A percentile compares a stretch with the other conserved stretches of the same genome.
Conservation (phyloP, 306 rosid genomes). For the Castanea mollissima region DNA sequence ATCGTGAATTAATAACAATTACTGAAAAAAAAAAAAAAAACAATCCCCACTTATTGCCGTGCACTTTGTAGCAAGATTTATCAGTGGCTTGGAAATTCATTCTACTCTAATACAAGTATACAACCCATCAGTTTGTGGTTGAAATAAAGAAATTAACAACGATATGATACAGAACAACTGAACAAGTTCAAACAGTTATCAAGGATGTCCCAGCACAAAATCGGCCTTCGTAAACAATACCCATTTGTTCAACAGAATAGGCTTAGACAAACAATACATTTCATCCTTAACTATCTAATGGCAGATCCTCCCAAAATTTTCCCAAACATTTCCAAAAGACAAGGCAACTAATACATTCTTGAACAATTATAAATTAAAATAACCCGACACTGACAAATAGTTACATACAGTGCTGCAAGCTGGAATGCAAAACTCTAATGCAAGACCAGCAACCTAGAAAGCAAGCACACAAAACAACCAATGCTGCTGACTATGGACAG, state of each 20-base stretch:
- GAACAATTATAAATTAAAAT: constrained; percentile 43
- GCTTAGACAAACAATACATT: constrained; percentile 40
- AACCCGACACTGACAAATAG: constrained; percentile 48
- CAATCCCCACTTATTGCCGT: too few relatives aligned
- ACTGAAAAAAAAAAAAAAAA: too few relatives aligned
- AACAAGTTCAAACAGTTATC: not conserved
- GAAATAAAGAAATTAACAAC: too few relatives aligned
- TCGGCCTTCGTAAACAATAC: constrained; percentile 44
- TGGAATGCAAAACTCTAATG: constrained; percentile 38
- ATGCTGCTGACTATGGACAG: constrained; percentile 61
- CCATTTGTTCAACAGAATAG: constrained; percentile 46
- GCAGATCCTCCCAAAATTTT: constrained; percentile 55
- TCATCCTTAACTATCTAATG: constrained; percentile 26
- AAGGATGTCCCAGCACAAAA: constrained; percentile 41
- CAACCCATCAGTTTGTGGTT: not conserved
- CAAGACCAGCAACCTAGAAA: constrained; percentile 60
- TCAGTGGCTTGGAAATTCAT: not conserved
- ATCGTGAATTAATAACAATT: too few relatives aligned
- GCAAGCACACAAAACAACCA: constrained; percentile 49
- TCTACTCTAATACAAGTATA: not conserved
- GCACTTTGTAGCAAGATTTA: not conserved
- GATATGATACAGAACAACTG: not conserved
- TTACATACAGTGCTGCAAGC: constrained; percentile 67
- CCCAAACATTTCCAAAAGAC: constrained; percentile 36
- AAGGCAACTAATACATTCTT: constrained; percentile 45